These are phyloP conservation scores for Selaginella moellendorffii DNA, from an alignment of 75 land plant species.

Conservation along the genomic window DNA sequence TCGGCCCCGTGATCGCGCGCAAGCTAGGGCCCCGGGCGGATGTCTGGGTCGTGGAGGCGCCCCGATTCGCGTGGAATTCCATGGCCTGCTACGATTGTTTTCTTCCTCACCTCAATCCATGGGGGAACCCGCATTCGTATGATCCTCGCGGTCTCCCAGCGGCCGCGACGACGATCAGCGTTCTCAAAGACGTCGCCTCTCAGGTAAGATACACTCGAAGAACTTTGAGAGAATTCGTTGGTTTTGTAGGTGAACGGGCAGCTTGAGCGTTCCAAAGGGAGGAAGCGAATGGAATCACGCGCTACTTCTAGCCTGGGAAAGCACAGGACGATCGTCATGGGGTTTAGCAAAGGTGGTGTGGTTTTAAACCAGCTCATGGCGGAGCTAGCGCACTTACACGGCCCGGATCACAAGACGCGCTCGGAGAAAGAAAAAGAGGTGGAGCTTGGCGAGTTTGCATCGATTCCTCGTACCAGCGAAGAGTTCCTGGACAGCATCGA, in stretches of 20 bases:
- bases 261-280: too few relatives aligned
- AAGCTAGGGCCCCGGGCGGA: constrained; percentile 52
- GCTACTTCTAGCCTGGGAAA: too few relatives aligned
- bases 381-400: constrained; percentile 32
- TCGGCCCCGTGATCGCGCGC: constrained; percentile 44
- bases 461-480: constrained; percentile 39
- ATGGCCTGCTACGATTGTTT: constrained; percentile 77
- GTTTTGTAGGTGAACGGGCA: too few relatives aligned
- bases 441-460: neutral
- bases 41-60: constrained; percentile 75
- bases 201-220: constrained; percentile 35
- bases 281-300: too few relatives aligned
- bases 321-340: constrained; percentile 29
- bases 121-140: constrained; percentile 61
- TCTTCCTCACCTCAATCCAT: constrained; percentile 34
- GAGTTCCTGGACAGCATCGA: constrained; percentile 46
- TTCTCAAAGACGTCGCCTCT: constrained; percentile 39
- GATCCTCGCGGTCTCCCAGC: constrained; percentile 55
- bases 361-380: constrained; percentile 52
- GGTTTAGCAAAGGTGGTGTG: constrained; percentile 63
- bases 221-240: neutral
- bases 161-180: constrained; percentile 27
- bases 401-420: neutral
- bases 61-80: constrained; percentile 39
- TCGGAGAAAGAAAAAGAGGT: neutral